These are phyloP conservation scores for Diaporthe capsici DNA, from an alignment of 2,329 filamentous ascomycete species.

Conservation along the genomic window DNA sequence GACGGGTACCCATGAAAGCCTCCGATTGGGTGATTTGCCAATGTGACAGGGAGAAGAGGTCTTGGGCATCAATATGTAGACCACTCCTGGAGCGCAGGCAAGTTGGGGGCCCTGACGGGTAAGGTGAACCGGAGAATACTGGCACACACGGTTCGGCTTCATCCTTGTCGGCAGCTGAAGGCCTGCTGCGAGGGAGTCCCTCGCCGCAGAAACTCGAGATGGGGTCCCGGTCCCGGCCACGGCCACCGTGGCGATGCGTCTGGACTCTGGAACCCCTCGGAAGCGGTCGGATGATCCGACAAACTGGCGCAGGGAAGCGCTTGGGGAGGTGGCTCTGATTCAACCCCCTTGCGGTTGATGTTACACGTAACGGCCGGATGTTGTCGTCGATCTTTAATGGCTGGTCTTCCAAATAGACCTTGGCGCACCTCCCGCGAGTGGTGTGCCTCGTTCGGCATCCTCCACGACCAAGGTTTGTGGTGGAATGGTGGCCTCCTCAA, in stretches of 20 bases:
- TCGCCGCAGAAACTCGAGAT: neutral
- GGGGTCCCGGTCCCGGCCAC: neutral
- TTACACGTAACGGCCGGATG: neutral
- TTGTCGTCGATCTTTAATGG: neutral
- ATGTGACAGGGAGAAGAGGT: neutral
- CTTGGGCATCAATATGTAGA: constrained; percentile 8
- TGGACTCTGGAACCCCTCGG: neutral
- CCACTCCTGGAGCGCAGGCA: neutral
- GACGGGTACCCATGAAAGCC: neutral
- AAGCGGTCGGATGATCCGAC: constrained; percentile 20
- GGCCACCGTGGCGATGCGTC: neutral
- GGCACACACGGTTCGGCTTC: neutral
- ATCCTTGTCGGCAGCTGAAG: constrained; percentile 4
- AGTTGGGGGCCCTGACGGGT: neutral
- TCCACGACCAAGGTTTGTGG: neutral
- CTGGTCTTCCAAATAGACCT: constrained; percentile 10
- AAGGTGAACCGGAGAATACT: constrained; percentile 21
- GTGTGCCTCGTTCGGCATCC: neutral
- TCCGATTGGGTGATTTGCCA: neutral
- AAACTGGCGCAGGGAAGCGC: constrained; percentile 1
- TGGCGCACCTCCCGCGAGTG: neutral
- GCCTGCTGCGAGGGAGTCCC: neutral
- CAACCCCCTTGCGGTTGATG: neutral
- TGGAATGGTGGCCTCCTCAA: neutral
- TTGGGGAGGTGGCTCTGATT: constrained; percentile 7